Base-by-base conservation (phyloP, 1,139 yeast species). In the Sugiyamaella paludigena region DNA sequence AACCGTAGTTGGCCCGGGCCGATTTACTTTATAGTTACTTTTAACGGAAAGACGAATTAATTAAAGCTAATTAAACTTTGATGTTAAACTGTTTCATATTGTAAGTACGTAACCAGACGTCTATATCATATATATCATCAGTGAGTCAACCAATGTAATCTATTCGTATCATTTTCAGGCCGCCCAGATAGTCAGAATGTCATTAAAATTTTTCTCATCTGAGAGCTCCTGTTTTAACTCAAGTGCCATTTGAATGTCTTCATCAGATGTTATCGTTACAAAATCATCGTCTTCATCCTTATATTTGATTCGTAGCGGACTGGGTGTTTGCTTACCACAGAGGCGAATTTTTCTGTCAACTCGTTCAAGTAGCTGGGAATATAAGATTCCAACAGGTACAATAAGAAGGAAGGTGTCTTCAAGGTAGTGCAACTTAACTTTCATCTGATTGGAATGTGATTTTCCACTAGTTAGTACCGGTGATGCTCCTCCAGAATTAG, bases 221-320 rank as follows among this genome's bases (percentile, higher is more conserved):
- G 7, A n/a, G 30, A 37, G 44, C 13, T 48, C 50, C 24, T 45
- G 51, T 11, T 48, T 45, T 30, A 43, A 63, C 36, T 72, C 76
- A 40, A 72, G 51, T 11, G 77, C 77, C 69, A 72, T 68, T 45
- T 60, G 66, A 43, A 73, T 64, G 65, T 92, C 91, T 50, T 91
- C 98, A 56, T 85, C 87, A 37, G 91, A 81, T 60, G 83, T 88
- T 71, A 92, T 81, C 46, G 87, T 83, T 43, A 92, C 95, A 66
- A 81, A 85, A 66, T 92, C 98, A 15, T 95, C 97, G 65, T 92
- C 98, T 67, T 92, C 98, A 68, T 92, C 98, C 65, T 83, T 83
- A 63, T 89, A 92, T 66, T 84, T 84, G 54, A 92, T 75, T 61
- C 83, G 78, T 36, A 77, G 64, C 34, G 71, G 75, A 42, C 68